Conservation (phyloP, 192 early-diverging fungal species). For the Geranomyces variabilis region DNA sequence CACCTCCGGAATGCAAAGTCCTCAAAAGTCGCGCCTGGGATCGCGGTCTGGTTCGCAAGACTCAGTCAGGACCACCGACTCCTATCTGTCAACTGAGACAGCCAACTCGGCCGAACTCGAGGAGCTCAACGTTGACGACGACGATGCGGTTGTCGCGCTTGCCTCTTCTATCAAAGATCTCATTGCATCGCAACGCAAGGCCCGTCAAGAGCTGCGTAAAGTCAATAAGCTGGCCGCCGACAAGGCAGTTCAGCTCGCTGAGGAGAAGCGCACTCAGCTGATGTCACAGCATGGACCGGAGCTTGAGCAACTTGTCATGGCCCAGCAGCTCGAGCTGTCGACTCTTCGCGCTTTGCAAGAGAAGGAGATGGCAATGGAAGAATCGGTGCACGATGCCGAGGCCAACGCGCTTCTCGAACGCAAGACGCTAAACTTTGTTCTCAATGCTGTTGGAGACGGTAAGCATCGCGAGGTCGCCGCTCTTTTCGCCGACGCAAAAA, state of each 20-base stretch:
- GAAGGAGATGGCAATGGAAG: constrained; percentile 49
- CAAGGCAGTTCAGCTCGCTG: not conserved
- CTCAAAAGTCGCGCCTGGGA: constrained; percentile 13
- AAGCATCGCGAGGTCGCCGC: no score
- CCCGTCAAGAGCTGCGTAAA: constrained; percentile 9
- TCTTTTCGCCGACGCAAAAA: no score
- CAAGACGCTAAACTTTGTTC: constrained; percentile 40
- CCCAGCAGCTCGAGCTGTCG: constrained; percentile 31
- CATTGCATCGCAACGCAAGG: constrained; percentile 6
- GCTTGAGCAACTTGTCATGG: constrained; percentile 26
- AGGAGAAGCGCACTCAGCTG: constrained; percentile 6
- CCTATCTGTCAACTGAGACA: constrained; percentile 17
- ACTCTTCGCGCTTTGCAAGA: constrained; percentile 32
- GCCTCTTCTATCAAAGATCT: not conserved
- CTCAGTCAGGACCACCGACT: constrained; percentile 13
- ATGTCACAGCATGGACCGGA: constrained; percentile 20
- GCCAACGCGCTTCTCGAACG: constrained; percentile 41
- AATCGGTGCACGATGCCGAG: constrained; percentile 43
- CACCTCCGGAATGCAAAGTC: constrained; percentile 11
- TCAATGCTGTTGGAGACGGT: constrained; percentile 44
- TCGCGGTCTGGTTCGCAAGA: constrained; percentile 19
- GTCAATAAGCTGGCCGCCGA: constrained; percentile 11
- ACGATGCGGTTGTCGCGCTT: constrained; percentile 14
- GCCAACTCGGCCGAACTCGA: constrained; percentile 14
- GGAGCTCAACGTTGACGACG: constrained; percentile 15